Evolutionary conservation across 257 asterid genomes (phyloP).

Genomic region (Solanum boliviense): DNA sequence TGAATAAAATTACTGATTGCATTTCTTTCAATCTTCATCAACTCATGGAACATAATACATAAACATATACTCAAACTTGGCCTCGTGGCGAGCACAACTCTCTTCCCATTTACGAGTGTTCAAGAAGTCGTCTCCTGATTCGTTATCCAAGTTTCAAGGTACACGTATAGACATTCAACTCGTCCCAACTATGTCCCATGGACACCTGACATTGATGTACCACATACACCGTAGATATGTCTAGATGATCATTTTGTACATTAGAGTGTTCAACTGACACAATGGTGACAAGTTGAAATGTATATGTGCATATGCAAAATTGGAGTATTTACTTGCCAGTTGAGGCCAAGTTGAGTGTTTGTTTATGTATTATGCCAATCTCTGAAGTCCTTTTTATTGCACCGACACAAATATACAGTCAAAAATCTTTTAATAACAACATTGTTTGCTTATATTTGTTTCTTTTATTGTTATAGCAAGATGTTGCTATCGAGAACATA

Average conservation of each 20-base stretch:
- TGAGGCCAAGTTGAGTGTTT: neutral
- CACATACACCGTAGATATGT: fast-evolving
- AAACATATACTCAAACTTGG: neutral
- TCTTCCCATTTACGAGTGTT: neutral
- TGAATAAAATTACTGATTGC: neutral
- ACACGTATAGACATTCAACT: neutral
- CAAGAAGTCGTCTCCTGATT: too few species aligned
- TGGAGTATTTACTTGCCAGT: neutral
- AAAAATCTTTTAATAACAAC: neutral
- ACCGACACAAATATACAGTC: neutral
- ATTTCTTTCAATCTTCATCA: neutral
- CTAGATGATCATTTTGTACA: neutral
- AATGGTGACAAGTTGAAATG: neutral
- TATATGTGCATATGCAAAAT: neutral
- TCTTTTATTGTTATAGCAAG: neutral
- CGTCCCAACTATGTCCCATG: neutral
- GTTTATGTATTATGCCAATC: neutral
- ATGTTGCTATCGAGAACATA: neutral
- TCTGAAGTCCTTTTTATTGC: neutral
- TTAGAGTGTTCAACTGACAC: neutral
- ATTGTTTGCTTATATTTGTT: neutral
- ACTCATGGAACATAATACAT: neutral
- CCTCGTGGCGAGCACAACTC: neutral
- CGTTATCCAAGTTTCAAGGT: neutral
- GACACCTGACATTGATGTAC: neutral